Evolutionary conservation across 176 grass and related monocot genomes (phyloP).

Genomic region (Themeda triandra): DNA sequence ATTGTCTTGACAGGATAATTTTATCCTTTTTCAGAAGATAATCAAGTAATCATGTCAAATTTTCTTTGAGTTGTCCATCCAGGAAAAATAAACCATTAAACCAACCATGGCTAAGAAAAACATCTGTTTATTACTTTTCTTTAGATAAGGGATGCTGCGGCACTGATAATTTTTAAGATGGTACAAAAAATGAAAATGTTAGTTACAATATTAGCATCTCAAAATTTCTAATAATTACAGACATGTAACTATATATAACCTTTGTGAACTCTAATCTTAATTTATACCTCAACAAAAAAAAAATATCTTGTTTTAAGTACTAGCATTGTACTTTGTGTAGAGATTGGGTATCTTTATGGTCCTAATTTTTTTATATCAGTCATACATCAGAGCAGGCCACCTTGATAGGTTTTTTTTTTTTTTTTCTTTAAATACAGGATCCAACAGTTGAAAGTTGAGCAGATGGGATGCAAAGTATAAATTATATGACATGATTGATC

Average conservation of each 20-base stretch:
- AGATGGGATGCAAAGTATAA: constrained; percentile 15
- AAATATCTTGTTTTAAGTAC: background rate
- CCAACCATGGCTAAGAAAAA: background rate
- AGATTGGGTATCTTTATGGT: background rate
- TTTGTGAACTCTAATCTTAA: background rate
- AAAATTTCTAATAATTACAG: background rate
- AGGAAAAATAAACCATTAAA: background rate
- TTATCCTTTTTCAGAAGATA: background rate
- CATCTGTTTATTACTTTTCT: background rate
- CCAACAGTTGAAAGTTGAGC: background rate
- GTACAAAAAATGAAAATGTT: background rate
- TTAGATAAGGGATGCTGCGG: background rate
- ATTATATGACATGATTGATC: constrained; percentile 21
- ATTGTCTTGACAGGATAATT: background rate
- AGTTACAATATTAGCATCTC: background rate
- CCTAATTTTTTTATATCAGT: background rate
- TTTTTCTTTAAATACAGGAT: background rate
- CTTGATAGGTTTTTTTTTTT: background rate
- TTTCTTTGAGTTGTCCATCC: background rate
- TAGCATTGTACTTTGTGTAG: background rate
- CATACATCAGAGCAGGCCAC: background rate
- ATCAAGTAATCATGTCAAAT: background rate
- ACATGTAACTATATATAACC: background rate
- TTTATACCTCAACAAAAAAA: background rate
- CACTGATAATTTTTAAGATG: background rate